Evolutionary conservation across 805 yeast species (phyloP), one percentile per base, ranked within the genome.

Genomic region (Saturnispora besseyi): DNA sequence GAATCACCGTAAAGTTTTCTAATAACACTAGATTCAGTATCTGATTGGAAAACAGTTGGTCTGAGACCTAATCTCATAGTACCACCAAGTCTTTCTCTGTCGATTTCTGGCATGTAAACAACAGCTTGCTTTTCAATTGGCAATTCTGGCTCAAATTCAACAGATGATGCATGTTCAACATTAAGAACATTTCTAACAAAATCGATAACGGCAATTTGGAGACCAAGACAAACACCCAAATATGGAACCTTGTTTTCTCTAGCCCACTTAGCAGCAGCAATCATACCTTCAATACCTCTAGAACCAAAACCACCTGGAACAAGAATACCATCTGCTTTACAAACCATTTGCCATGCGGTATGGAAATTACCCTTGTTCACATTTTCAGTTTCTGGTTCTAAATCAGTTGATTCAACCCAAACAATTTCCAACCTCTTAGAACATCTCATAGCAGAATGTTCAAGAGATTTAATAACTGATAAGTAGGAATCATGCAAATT

Each of bases 281-380:
- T 76, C 99, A 93, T 93, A 60, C 99, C 99, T 71, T 93, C 98
- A 52, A 88, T 87, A 70, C 99, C 99, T 69, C 99, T 84, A 45
- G 80, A 70, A 52, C 99, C 99, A 63, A 93, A 93, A 1, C 99
- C 99, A 64, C 99, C 99, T 37, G 99, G 99, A 51, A 93, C 96
- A 52, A 93, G 77, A 56, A 93, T 85, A 68, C 99, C 98, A 68
- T 93, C 96, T 26, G 98, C 96, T 61, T 84, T 81, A 66, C 96
- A 87, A 56, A 93, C 82, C 58, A 76, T 73, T 61, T 88, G 91
- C 99, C 99, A 93, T 48, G 98, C 96, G 68, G 85, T 84, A 69
- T 91, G 96, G 74, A 85, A 90, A 60, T 79, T 78, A 50, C 82
- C 80, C 70, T 88, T 85, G 60, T 82, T 78, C 29, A 71, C 59